Base-by-base conservation (phyloP, 768 basidiomycete genomes). In the Leccinum olivaceopallidum region DNA sequence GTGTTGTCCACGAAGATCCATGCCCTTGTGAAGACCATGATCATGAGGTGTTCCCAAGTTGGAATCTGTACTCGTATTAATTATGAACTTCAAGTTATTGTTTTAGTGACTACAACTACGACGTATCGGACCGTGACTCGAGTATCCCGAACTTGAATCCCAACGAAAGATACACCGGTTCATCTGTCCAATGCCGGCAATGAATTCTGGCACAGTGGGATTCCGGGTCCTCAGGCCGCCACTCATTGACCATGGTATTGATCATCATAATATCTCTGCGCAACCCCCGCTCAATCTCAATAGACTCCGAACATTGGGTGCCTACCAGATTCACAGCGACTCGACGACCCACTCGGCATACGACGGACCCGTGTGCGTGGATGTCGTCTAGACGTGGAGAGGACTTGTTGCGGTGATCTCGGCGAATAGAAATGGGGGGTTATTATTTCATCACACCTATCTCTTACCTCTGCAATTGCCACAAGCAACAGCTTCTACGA, bases 11-110 rank as follows among this genome's bases (percentile, higher is more conserved):
- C 60, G 91, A 94, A 58, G 94, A 95, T 50, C 76, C 81, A 56
- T 99, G 97, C 71, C 70, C 82, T 18, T 99, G 97, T 69, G 80
- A 82, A 2, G 90, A 94, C 63, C 86, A 86, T 13, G 97, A 99
- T 71, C 98, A 86, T 66, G 96, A 99, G 73, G 81, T 67, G 64
- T 66, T 20, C 9, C 50, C 58, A 57, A 32, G 32, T 12, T 50
- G 44, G n/a, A 8, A 16, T 57, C 14, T 24, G 50, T 36, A 9
- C 52, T 20, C 16, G 16, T 12, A 58, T 28, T 14, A 28, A 42
- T 20, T 6, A 44, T 39, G n/a, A 53, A 34, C 42, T 14, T 7
- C 28, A 28, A 28, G 26, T 28, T 28, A 20, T 42, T 30, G 4
- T 5, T 32, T 5, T 63, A 95, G 94, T 64, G 95, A 96, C 77